Percentiles rank a stretch among this genome's conserved stretches.
Evolutionary conservation across 371 early-diverging fungal species (phyloP).

Genomic region (Apophysomyces variabilis): DNA sequence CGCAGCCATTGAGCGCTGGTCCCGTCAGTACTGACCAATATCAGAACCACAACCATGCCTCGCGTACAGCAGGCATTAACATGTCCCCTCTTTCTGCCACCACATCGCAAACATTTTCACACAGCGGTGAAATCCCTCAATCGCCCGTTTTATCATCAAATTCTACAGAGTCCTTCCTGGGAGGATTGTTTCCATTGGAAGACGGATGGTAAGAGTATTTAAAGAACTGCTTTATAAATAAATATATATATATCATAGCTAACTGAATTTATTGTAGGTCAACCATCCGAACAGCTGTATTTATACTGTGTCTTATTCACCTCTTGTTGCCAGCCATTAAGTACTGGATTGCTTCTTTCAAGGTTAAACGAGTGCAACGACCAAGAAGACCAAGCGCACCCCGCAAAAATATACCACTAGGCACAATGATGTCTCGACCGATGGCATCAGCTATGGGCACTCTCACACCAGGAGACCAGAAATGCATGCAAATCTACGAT

Average conservation of each 20-base stretch:
- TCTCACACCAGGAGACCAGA: slow-evolving; percentile 38
- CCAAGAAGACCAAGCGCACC: slow-evolving; percentile 16
- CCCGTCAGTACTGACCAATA: slow-evolving; percentile 36
- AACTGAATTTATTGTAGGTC: slow-evolving; percentile 18
- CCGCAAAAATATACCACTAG: slow-evolving; percentile 10
- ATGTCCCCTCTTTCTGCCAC: slow-evolving; percentile 5
- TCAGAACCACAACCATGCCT: slow-evolving; percentile 43
- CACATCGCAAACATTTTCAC: not conserved
- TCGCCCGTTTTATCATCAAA: slow-evolving; percentile 2
- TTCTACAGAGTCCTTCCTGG: slow-evolving; percentile 12
- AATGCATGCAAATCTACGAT: slow-evolving; percentile 32
- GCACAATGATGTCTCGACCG: slow-evolving; percentile 1
- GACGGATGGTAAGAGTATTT: slow-evolving; percentile 32
- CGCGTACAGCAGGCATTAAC: slow-evolving; percentile 34
- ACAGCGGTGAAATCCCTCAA: not conserved
- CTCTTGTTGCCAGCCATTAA: slow-evolving; percentile 35
- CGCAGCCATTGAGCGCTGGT: slow-evolving; percentile 46
- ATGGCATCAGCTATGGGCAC: slow-evolving; percentile 13
- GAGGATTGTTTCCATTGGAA: slow-evolving; percentile 28
- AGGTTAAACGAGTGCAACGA: slow-evolving; percentile 36
- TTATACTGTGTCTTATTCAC: slow-evolving; percentile 37
- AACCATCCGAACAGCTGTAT: slow-evolving; percentile 31
- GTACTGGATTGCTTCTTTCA: slow-evolving; percentile 26
- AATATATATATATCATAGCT: not conserved
- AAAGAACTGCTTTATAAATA: not conserved